A percentile compares a stretch with the other conserved stretches of the same genome.
Conservation (phyloP, 164 flowering plant species). For the Malania oleifera region DNA sequence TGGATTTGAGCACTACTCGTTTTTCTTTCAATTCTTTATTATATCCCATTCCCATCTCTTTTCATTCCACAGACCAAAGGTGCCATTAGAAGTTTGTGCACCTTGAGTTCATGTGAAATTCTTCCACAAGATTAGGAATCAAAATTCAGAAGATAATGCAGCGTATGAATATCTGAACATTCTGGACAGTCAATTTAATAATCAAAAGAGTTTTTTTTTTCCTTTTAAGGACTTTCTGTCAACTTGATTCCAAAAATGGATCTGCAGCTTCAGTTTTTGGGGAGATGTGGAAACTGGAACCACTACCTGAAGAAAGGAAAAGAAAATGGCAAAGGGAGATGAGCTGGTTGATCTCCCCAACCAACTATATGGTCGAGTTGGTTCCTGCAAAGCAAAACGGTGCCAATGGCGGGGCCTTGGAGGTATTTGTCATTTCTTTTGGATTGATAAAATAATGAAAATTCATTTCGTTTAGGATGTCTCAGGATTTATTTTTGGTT, state of each 20-base stretch:
- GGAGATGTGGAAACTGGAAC: conserved; percentile 95
- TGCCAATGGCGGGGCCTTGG: conserved; percentile 60
- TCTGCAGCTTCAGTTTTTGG: conserved; percentile 81
- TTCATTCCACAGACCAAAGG: too few species aligned
- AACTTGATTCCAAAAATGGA: conserved; percentile 7
- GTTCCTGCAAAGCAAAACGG: conserved; percentile 88
- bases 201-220: not conserved
- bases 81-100: not conserved
- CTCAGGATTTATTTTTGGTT: conserved; percentile 3
- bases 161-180: too few species aligned
- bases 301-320: conserved; percentile 72
- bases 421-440: conserved; percentile 38
- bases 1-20: too few species aligned
- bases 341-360: conserved; percentile 90
- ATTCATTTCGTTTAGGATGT: not conserved
- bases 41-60: too few species aligned
- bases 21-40: too few species aligned
- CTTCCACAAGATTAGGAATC: not conserved
- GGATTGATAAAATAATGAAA: too few species aligned
- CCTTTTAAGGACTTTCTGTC: not conserved
- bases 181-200: too few species aligned
- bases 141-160: too few species aligned
- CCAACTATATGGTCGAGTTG: conserved; percentile 89
- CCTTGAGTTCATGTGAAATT: not conserved
- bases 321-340: conserved; percentile 74